Evolutionary conservation across 139 green algal genomes (phyloP).

Genomic region (Coccomyxa sp.): DNA sequence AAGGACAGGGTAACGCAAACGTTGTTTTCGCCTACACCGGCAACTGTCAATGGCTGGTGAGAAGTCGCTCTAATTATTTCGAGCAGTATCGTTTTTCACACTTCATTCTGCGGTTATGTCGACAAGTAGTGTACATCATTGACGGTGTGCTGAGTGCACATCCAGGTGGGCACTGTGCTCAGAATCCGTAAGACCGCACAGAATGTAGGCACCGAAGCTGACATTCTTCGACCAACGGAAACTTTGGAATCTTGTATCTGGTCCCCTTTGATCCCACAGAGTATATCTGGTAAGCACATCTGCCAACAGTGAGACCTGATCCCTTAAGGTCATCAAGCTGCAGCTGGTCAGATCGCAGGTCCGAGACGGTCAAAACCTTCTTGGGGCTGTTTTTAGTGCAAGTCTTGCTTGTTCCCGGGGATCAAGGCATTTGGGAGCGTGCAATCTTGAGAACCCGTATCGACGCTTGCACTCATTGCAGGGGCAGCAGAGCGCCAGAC

Average conservation of each 20-base stretch:
- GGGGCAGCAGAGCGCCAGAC: background rate
- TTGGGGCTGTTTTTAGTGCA: too few relatives aligned
- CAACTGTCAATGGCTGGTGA: background rate
- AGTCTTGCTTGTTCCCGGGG: too few relatives aligned
- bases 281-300: too few relatives aligned
- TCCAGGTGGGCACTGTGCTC: background rate
- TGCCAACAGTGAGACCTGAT: too few relatives aligned
- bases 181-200: background rate
- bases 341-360: too few relatives aligned
- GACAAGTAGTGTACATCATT: background rate
- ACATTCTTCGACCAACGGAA: too few relatives aligned
- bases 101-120: background rate
- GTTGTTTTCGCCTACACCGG: constrained; percentile 35
- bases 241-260: too few relatives aligned
- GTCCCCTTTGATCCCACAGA: too few relatives aligned
- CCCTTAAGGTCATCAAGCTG: too few relatives aligned
- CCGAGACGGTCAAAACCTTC: too few relatives aligned
- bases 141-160: background rate
- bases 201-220: background rate
- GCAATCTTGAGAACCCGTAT: background rate
- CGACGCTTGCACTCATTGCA: background rate
- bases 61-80: background rate
- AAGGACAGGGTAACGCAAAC: constrained; percentile 49
- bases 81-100: background rate
- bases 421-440: background rate